Conservation (phyloP, 495 filamentous ascomycete species). For the Rhypophila decipiens region DNA sequence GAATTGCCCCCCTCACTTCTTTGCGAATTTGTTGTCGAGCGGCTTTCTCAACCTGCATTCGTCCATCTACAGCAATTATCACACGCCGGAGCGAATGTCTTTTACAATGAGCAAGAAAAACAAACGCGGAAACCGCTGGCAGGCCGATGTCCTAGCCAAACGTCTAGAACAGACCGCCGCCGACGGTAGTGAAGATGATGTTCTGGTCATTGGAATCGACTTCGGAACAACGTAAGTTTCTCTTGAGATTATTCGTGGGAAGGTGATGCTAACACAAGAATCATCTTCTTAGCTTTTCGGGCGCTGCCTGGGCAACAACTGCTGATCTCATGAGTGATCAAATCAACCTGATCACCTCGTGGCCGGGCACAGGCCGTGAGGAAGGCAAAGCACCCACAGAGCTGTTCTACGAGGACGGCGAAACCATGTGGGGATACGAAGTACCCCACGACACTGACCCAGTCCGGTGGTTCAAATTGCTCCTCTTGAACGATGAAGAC, state of each 20-base stretch:
- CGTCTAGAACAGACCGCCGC: too few relatives aligned
- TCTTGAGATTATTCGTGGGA: not conserved
- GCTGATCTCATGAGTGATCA: not conserved
- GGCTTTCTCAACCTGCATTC: too few relatives aligned
- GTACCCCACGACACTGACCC: slow-evolving; percentile 9
- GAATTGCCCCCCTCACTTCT: too few relatives aligned
- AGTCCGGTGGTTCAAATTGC: slow-evolving; percentile 27
- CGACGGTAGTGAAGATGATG: too few relatives aligned
- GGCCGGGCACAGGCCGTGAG: not conserved
- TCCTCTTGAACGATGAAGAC: slow-evolving; percentile 21
- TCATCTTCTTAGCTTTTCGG: not conserved
- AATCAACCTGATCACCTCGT: slow-evolving; percentile 8
- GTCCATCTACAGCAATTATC: too few relatives aligned
- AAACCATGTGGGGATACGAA: slow-evolving; percentile 20
- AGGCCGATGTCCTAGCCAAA: too few relatives aligned
- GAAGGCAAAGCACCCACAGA: slow-evolving; percentile 12
- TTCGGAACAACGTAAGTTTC: slow-evolving; percentile 5
- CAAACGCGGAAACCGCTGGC: too few relatives aligned
- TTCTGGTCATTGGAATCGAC: slow-evolving; percentile 5
- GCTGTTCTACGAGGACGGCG: slow-evolving; percentile 4
- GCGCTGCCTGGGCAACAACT: slow-evolving; percentile 1
- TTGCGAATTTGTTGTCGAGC: too few relatives aligned
- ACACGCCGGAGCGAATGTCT: too few relatives aligned
- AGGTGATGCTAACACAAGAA: not conserved
- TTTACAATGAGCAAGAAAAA: too few relatives aligned